Evolutionary conservation across 768 basidiomycete genomes (phyloP).

Genomic region (Suillus bovinus): DNA sequence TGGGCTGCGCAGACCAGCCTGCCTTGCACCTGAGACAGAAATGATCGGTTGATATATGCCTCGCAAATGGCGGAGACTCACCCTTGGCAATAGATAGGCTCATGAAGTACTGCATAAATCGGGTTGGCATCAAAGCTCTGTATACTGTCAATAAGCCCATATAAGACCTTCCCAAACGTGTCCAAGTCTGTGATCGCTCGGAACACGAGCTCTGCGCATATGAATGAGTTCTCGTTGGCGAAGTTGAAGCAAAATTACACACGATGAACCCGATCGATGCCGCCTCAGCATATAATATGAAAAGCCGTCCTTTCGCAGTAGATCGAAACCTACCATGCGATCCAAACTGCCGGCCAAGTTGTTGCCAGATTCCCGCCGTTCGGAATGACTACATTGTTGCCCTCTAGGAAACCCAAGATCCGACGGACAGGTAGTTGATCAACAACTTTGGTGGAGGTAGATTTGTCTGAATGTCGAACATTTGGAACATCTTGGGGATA

Average conservation of each 20-base stretch:
- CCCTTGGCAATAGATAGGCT: slow-evolving; percentile 53
- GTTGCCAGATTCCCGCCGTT: slow-evolving; percentile 44
- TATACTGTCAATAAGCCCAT: too few relatives aligned
- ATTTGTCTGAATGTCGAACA: slow-evolving; percentile 21
- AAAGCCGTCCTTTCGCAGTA: not conserved
- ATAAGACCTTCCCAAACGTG: too few relatives aligned
- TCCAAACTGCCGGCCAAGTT: slow-evolving; percentile 47
- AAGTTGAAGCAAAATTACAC: slow-evolving; percentile 17
- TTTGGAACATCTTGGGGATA: slow-evolving; percentile 48
- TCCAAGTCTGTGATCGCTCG: too few relatives aligned
- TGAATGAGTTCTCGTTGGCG: not conserved
- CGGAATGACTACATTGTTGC: slow-evolving; percentile 39
- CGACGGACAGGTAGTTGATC: slow-evolving; percentile 37
- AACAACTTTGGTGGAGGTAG: not conserved
- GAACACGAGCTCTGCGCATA: slow-evolving; percentile 30
- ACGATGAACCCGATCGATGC: slow-evolving; percentile 53
- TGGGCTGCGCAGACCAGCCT: slow-evolving; percentile 48
- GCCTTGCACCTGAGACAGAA: slow-evolving; percentile 36
- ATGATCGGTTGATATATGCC: not conserved
- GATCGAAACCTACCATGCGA: slow-evolving; percentile 34
- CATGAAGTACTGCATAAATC: slow-evolving; percentile 51
- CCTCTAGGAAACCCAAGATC: slow-evolving; percentile 43
- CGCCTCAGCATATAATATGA: slow-evolving; percentile 31
- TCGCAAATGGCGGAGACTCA: slow-evolving; percentile 16
- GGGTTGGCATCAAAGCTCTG: slow-evolving; percentile 37